Conservation (phyloP, 169 alveolate species). For the Theileria annulata region DNA sequence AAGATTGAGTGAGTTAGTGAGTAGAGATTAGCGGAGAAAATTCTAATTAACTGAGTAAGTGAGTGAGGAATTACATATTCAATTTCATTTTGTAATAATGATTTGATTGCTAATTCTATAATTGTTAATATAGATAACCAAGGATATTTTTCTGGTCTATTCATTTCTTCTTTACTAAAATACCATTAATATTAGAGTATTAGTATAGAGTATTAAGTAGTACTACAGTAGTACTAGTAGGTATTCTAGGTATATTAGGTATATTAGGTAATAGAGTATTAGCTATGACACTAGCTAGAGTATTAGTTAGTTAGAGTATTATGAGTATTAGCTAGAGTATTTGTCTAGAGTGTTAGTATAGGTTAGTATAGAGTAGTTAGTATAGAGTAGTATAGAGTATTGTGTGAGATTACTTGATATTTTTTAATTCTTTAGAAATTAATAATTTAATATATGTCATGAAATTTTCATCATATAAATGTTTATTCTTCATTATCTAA, state of each 20-base stretch:
- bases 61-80: conserved; percentile 44
- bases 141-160: conserved; percentile 61
- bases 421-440: conserved; percentile 57
- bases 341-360: too few species aligned
- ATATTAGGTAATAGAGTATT: too few species aligned
- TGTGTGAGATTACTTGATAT: conserved; percentile 41
- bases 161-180: not conserved
- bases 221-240: too few species aligned
- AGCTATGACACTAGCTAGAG: too few species aligned
- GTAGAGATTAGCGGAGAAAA: not conserved
- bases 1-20: too few species aligned
- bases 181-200: too few species aligned
- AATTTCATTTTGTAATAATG: conserved; percentile 58
- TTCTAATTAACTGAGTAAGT: not conserved
- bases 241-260: too few species aligned
- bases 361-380: too few species aligned
- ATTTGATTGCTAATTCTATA: conserved; percentile 57
- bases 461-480: conserved; percentile 61
- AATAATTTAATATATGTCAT: conserved; percentile 61
- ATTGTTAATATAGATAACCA: conserved; percentile 68
- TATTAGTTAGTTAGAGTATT: too few species aligned
- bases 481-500: conserved; percentile 40
- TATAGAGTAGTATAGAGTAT: too few species aligned
- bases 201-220: too few species aligned
- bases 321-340: too few species aligned